Conservation (phyloP, 2,329 filamentous ascomycete genomes). For the Aspergillus floridensis region DNA sequence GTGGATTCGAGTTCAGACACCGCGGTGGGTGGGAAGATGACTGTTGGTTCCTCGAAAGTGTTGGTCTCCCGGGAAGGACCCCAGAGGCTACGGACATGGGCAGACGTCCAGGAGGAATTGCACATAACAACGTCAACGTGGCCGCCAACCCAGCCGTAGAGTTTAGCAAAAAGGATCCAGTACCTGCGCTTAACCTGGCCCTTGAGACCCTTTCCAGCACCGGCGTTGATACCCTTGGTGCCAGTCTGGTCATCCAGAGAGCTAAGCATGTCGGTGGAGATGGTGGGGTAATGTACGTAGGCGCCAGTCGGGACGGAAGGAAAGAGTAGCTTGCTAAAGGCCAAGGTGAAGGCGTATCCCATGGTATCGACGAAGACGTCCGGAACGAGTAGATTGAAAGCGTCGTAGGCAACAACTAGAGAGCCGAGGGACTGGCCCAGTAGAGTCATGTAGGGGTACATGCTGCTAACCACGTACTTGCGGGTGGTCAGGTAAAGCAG, state of each 20-base stretch:
- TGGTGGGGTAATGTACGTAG: conserved; percentile 97
- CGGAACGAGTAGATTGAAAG: conserved; percentile 84
- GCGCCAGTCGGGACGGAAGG: conserved; percentile 77
- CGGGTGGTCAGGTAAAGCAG: conserved; percentile 91
- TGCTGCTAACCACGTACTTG: conserved; percentile 78
- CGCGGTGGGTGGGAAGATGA: conserved; percentile 89
- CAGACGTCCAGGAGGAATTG: conserved; percentile 92
- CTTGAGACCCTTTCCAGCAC: conserved; percentile 69
- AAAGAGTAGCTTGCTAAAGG: conserved; percentile 79
- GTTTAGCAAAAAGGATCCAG: conserved; percentile 77
- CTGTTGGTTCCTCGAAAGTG: conserved; percentile 51
- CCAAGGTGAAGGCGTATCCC: conserved; percentile 91
- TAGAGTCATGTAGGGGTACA: conserved; percentile 89
- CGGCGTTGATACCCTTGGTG: conserved; percentile 74
- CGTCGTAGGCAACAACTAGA: conserved; percentile 82
- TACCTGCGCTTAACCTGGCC: conserved; percentile 75
- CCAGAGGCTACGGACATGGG: conserved; percentile 79
- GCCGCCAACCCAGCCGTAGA: conserved; percentile 80
- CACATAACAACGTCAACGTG: conserved; percentile 94
- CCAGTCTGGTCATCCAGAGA: conserved; percentile 69
- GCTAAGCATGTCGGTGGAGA: conserved; percentile 94
- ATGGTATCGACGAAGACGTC: conserved; percentile 97
- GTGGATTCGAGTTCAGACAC: conserved; percentile 77
- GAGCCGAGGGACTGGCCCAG: conserved; percentile 92
- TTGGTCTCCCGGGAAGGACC: conserved; percentile 49